A percentile compares a stretch with the other conserved stretches of the same genome.
Conservation (phyloP, 805 yeast species). For the Kazachstania martiniae region DNA sequence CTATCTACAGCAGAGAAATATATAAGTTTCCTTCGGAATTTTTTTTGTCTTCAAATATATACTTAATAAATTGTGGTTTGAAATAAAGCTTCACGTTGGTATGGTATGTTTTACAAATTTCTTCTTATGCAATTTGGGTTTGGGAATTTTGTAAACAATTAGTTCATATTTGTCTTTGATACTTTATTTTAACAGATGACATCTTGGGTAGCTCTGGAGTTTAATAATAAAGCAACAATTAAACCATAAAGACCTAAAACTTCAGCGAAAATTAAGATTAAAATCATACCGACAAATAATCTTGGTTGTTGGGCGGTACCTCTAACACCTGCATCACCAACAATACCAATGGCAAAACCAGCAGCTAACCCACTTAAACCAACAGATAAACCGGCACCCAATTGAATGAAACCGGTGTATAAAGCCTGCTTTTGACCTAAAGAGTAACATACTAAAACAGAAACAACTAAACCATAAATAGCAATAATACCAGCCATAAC, state of each 20-base stretch:
- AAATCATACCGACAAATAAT: slow-evolving; percentile 95
- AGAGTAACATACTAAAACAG: slow-evolving; percentile 86
- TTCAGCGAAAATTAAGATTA: slow-evolving; percentile 97
- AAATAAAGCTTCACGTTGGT: too few species aligned
- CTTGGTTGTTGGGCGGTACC: slow-evolving; percentile 98
- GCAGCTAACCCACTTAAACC: slow-evolving; percentile 97
- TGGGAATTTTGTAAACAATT: too few species aligned
- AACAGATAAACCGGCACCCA: slow-evolving; percentile 96
- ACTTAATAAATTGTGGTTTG: too few species aligned
- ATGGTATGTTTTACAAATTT: too few species aligned
- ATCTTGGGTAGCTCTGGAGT: slow-evolving; percentile 95
- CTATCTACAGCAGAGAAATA: too few species aligned
- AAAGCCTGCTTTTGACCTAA: slow-evolving; percentile 85
- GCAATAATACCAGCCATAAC: slow-evolving; percentile 99
- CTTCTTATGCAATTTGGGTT: background rate
- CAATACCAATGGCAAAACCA: slow-evolving; percentile 98
- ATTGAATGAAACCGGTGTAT: slow-evolving; percentile 94
- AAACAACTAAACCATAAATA: slow-evolving; percentile 93
- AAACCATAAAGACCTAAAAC: slow-evolving; percentile 97
- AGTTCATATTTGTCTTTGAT: too few species aligned
- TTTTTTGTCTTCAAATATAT: too few species aligned
- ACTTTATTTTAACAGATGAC: slow-evolving; percentile 77
- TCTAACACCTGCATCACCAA: slow-evolving; percentile 99
- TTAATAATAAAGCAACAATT: slow-evolving; percentile 93
- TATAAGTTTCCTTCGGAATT: too few species aligned